Evolutionary conservation across 2,329 filamentous ascomycete species (phyloP), one percentile per base, ranked within the genome.

Genomic region (Raffaelea ambrosiae): DNA sequence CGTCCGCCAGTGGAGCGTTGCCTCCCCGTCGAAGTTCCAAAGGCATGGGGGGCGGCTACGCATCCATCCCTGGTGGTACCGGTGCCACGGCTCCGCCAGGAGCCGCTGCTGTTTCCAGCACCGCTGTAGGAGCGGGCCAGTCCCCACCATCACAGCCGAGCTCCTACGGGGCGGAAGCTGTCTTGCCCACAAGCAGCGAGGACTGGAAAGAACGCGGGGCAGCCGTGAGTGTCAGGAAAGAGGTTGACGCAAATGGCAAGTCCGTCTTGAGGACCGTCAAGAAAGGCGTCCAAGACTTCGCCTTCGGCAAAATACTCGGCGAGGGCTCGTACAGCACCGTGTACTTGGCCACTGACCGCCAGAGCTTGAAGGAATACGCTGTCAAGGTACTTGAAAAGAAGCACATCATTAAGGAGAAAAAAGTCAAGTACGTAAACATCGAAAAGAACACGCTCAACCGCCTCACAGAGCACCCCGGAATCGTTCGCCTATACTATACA

Each of bases 361-460:
- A 95, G 65, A 95, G 88, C 1, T 71, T 94, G 49, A 95, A 95
- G 59, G 91, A 98, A 64, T 97, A 97, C 61, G 93, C 93, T 22
- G 90, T 98, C 68, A 98, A 98, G 65, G 91, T 98, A 16, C 78
- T 98, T 42, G 93, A 98, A 68, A 98, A 98, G 69, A 81, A 89
- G 59, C 93, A 98, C 65, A 98, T 98, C 61, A 98, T 98, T 73
- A 98, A 97, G 67, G 93, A 98, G 69, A 97, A 95, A 68, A 98
- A 98, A 75, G 95, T 98, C 61, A 98, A 98, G 74, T 98, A 98
- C 61, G 93, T 98, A 66, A 98, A 97, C 67, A 98, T 98, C 59
- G 93, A 98, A 67, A 96, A 96, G 70, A 91, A 98, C 67, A 97
- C 93, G 0, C 73, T 98, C 48, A 98, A 98, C 62, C 83, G 93